Base-by-base conservation (phyloP, 768 basidiomycete genomes). In the Auricularia sp. region DNA sequence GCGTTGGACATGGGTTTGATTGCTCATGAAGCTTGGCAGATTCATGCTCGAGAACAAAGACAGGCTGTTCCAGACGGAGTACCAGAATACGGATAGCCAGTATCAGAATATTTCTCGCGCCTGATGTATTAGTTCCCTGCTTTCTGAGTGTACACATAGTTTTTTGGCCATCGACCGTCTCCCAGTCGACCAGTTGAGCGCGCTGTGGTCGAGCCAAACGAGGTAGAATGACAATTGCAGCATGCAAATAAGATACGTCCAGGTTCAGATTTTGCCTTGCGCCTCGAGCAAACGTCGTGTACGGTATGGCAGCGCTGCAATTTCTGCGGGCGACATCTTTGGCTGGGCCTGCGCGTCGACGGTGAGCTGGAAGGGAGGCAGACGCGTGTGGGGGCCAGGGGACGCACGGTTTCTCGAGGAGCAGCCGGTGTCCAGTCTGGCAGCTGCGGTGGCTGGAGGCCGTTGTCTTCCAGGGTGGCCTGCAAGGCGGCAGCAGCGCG, bases 91-190 rank as follows among this genome's bases (percentile, higher is more conserved):
- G 4, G 85, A 82, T 68, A 72, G 86, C 64, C 82, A 84, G 64
- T 96, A 96, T 73, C 90, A 92, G 75, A 94, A 90, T 72, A 79
- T 90, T 65, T 85, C 89, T 34, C 82, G 88, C 67, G 87, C 90
- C 68, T 92, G 73, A 82, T 36, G 21, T 39, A 51, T 21, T 33
- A 39, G 65, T n/a, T 59, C 12, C 35, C 14, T 16, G 21, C 39
- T 42, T 42, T 42, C 39, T 29, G 16, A 42, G 39, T 42, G 39
- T 42, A 42, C 39, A 42, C 39, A 42, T 42, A 42, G 39, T 51
- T 51, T 18, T 16, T 51, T 10, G 47, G 11, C 18, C 43, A 44
- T 44, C 43, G 0, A 44, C 11, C 43, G 10, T 10, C 18, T 18
- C 10, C 3, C 1, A 44, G 10, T 18, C 18, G 43, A 44, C 10